Evolutionary conservation across 495 filamentous ascomycete genomes (phyloP).

Genomic region (Aspergillus campestris): DNA sequence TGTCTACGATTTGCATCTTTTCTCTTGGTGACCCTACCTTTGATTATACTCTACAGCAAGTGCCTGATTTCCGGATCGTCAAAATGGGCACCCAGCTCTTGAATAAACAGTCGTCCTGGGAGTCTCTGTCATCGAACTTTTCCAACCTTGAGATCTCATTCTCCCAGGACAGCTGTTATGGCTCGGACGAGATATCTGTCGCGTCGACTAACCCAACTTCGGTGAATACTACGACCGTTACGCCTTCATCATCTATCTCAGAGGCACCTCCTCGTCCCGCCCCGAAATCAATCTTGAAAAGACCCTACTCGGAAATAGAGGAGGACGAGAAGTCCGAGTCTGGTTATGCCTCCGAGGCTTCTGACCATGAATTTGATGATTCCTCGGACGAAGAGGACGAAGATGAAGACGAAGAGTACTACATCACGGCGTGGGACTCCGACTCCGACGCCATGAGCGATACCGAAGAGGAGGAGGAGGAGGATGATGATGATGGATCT

Average conservation of each 20-base stretch:
- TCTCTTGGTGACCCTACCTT: background rate
- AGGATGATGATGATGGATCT: slow-evolving; percentile 27
- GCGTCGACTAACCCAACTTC: slow-evolving; percentile 23
- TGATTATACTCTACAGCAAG: background rate
- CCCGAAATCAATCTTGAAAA: slow-evolving; percentile 37
- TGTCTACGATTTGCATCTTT: slow-evolving; percentile 1
- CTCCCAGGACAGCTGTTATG: slow-evolving; percentile 40
- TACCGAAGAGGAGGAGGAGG: slow-evolving; percentile 21
- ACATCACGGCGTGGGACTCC: slow-evolving; percentile 31
- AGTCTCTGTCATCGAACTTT: slow-evolving; percentile 36
- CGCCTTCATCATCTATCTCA: slow-evolving; percentile 11
- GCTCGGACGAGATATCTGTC: slow-evolving; percentile 37
- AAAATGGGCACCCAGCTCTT: slow-evolving; percentile 20
- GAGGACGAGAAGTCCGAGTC: slow-evolving; percentile 30
- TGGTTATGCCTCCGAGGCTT: slow-evolving; percentile 35
- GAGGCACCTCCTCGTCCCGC: slow-evolving; percentile 18
- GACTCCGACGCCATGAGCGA: slow-evolving; percentile 24
- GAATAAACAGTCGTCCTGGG: slow-evolving; percentile 29
- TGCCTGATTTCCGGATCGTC: background rate
- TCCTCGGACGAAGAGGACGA: slow-evolving; percentile 22
- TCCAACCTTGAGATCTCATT: slow-evolving; percentile 34
- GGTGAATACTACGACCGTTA: slow-evolving; percentile 12
- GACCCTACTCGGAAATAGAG: slow-evolving; percentile 18
- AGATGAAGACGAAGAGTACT: slow-evolving; percentile 27
- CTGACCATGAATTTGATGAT: slow-evolving; percentile 27